Evolutionary conservation across 345 rosid genomes (phyloP).

Genomic region (Isatis tinctoria): DNA sequence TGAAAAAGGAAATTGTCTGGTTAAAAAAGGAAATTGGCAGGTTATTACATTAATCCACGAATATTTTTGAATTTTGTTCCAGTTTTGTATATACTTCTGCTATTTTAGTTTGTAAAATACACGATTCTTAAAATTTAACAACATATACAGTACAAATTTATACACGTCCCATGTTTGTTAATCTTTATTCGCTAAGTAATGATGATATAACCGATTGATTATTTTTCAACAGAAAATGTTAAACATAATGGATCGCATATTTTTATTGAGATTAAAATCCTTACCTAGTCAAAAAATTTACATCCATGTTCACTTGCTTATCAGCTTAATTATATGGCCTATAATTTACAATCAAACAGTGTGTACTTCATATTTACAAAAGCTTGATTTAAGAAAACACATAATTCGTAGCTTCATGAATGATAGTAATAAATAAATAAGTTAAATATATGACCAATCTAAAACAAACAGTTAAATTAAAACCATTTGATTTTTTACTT

Average conservation of each 20-base stretch:
- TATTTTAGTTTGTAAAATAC: neutral
- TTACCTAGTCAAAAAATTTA: neutral
- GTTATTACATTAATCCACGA: neutral
- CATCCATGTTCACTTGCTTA: neutral
- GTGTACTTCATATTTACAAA: neutral
- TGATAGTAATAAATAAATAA: neutral
- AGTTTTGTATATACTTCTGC: neutral
- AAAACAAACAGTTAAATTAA: neutral
- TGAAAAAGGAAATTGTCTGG: neutral
- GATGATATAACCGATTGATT: neutral
- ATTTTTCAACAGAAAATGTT: neutral
- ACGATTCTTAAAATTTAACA: neutral
- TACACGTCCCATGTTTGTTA: neutral
- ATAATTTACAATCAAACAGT: too few species aligned
- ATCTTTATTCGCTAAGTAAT: neutral
- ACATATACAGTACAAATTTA: neutral
- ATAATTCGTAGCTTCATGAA: neutral
- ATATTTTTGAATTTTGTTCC: neutral
- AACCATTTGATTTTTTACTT: neutral
- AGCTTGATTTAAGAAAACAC: neutral
- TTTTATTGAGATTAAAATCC: neutral
- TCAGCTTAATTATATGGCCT: neutral
- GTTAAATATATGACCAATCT: neutral
- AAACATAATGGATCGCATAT: neutral
- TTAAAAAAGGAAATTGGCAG: neutral